These are phyloP conservation scores for Dioscorea alata DNA, from an alignment of 106 monocot genomes.

Conservation along the genomic window DNA sequence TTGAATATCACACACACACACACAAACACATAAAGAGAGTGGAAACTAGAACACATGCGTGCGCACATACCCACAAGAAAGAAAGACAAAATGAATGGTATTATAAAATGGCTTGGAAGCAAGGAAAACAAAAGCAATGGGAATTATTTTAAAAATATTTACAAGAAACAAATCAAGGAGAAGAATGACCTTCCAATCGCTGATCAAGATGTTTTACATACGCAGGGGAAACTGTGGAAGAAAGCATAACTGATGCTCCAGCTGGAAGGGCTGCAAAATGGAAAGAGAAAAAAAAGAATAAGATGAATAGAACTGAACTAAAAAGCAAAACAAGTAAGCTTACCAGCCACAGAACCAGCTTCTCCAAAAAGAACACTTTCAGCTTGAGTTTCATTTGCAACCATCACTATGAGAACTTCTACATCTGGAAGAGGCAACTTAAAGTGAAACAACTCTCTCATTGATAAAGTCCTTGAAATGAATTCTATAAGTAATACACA, in stretches of 20 bases:
- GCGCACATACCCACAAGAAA: too few species aligned
- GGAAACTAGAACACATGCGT: too few species aligned
- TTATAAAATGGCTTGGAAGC: too few species aligned
- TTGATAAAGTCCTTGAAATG: too few species aligned
- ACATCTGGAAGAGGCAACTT: constrained; percentile 38
- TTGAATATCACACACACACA: too few species aligned
- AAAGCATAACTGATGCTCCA: constrained; percentile 84
- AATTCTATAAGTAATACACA: too few species aligned
- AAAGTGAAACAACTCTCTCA: not conserved
- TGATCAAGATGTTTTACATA: constrained; percentile 63
- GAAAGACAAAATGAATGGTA: too few species aligned
- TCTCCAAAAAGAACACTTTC: constrained; percentile 83
- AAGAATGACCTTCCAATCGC: constrained; percentile 50
- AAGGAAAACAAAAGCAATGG: too few species aligned
- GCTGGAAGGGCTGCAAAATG: constrained; percentile 48
- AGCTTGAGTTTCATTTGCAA: constrained; percentile 92
- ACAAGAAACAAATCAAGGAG: not conserved
- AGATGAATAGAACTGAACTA: not conserved
- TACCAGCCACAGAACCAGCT: constrained; percentile 70
- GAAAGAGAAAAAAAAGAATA: not conserved
- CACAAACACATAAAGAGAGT: too few species aligned
- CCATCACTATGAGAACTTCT: constrained; percentile 86
- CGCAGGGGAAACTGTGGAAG: constrained; percentile 91
- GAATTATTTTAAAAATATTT: too few species aligned
- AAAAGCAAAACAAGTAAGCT: not conserved